phyloP scores from a whole-genome alignment of 78 protist genomes.

The Polysphondylium violaceum region DNA sequence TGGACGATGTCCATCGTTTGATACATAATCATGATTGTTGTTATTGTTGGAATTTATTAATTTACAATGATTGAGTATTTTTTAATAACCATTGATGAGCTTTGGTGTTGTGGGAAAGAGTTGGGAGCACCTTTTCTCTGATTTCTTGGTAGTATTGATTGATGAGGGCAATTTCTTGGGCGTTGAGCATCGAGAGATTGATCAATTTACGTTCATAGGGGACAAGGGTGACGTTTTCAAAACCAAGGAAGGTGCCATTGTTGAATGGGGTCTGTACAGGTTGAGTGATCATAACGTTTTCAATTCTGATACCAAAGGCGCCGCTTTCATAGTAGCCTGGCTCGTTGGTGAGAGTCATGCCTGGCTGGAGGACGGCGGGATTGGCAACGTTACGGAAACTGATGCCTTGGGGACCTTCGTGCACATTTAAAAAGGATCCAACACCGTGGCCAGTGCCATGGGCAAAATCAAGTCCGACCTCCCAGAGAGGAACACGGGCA shows the following conservation, averaged over 20 bases:
- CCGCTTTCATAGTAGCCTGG: slow-evolving; percentile 95
- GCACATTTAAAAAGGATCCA: slow-evolving; percentile 95
- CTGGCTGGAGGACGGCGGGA: slow-evolving; percentile 39
- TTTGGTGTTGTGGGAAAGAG: slow-evolving; percentile 8
- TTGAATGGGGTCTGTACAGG: slow-evolving; percentile 3
- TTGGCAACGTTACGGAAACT: slow-evolving; percentile 8
- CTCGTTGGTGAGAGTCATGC: slow-evolving; percentile 90
- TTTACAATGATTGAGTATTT: slow-evolving; percentile 31
- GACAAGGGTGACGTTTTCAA: slow-evolving; percentile 85
- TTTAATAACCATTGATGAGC: slow-evolving; percentile 29
- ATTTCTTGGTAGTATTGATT: slow-evolving; percentile 86
- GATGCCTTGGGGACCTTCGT: slow-evolving; percentile 93
- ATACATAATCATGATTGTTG: too few relatives aligned
- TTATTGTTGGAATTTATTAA: too few relatives aligned
- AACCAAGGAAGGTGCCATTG: slow-evolving; percentile 75
- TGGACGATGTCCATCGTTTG: too few relatives aligned
- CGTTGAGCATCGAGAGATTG: slow-evolving; percentile 68
- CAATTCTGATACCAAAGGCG: slow-evolving; percentile 96
- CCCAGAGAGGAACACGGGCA: slow-evolving; percentile 89
- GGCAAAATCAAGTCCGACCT: slow-evolving; percentile 88
- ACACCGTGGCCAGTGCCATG: slow-evolving; percentile 99
- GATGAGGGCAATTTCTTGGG: slow-evolving; percentile 79
- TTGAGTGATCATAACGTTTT: slow-evolving; percentile 81
- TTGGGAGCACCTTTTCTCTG: slow-evolving; percentile 21
- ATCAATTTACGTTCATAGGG: slow-evolving; percentile 84